Conservation (phyloP, 129 eudicot species). For the Cynara cardunculus region DNA sequence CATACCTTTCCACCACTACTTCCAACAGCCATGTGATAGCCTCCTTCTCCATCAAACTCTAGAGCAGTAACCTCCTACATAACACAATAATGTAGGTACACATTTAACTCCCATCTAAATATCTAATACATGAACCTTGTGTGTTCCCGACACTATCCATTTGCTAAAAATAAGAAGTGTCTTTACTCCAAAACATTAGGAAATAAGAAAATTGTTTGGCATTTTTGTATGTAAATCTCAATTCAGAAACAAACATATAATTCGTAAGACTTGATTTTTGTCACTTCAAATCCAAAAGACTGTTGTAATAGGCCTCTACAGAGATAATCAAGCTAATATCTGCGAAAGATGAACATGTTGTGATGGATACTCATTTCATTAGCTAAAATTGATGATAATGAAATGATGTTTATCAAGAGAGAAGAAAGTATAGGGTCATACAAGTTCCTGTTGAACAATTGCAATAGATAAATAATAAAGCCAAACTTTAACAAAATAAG, state of each 20-base stretch:
- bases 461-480: too few relatives aligned
- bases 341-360: too few relatives aligned
- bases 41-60: conserved; percentile 83
- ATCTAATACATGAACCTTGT: background rate
- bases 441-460: background rate
- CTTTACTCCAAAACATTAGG: background rate
- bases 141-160: background rate
- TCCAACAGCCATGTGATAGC: conserved; percentile 94
- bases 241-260: background rate
- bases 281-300: background rate
- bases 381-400: background rate
- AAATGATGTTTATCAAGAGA: background rate
- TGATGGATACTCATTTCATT: background rate
- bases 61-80: conserved; percentile 80
- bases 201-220: background rate
- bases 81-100: background rate
- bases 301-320: too few relatives aligned
- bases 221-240: background rate
- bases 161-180: background rate
- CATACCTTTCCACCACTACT: conserved; percentile 94
- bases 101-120: background rate
- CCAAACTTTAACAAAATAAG: background rate
- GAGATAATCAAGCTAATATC: too few relatives aligned
- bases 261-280: background rate
- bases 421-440: background rate